phyloP scores from a whole-genome alignment of 495 filamentous ascomycete genomes.

The Penicillium riverlandense region DNA sequence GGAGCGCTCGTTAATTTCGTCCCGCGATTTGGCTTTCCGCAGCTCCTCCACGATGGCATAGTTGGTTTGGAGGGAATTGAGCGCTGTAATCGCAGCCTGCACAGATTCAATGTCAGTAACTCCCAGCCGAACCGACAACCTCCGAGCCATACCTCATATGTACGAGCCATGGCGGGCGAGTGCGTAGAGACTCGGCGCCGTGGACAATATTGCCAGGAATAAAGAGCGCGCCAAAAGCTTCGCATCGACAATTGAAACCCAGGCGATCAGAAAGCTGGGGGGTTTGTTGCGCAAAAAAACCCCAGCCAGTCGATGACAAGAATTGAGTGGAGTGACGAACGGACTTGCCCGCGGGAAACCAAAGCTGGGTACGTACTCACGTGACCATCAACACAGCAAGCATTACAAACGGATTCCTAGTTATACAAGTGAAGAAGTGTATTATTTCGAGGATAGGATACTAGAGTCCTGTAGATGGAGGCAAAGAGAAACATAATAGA shows the following conservation, averaged over 20 bases:
- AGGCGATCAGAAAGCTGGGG: slow-evolving; percentile 11
- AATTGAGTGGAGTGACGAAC: slow-evolving; percentile 8
- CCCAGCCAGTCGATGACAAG: slow-evolving; percentile 11
- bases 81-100: slow-evolving; percentile 69
- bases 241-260: slow-evolving; percentile 18
- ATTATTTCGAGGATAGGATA: too few relatives aligned
- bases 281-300: slow-evolving; percentile 11
- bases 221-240: slow-evolving; percentile 12
- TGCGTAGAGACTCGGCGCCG: slow-evolving; percentile 24
- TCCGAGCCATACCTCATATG: slow-evolving; percentile 32
- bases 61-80: slow-evolving; percentile 89
- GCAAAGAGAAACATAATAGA: too few relatives aligned
- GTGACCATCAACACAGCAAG: background rate
- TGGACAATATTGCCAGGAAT: slow-evolving; percentile 9
- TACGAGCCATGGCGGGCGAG: slow-evolving; percentile 32
- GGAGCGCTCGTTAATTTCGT: slow-evolving; percentile 57
- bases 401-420: too few relatives aligned
- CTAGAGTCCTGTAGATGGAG: too few relatives aligned
- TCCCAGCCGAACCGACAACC: background rate
- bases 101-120: slow-evolving; percentile 1
- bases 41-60: slow-evolving; percentile 70
- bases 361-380: background rate
- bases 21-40: slow-evolving; percentile 51
- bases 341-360: background rate
- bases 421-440: too few relatives aligned